Base-by-base conservation (phyloP, 768 basidiomycete genomes). In the Psilocybe azurescens region DNA sequence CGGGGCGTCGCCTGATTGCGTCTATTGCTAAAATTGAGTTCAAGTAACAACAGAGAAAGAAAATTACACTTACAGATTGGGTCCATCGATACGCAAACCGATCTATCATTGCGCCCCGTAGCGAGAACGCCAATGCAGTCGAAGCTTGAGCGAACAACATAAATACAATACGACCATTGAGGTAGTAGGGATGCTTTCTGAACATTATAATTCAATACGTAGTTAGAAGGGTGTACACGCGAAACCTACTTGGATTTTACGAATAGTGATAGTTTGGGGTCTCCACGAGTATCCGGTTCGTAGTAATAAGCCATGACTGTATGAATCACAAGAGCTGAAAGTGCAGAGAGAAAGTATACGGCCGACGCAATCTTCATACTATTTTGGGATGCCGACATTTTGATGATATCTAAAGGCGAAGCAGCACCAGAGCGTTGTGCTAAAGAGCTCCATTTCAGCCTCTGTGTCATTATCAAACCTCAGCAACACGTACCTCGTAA, bases 151-250 rank as follows among this genome's bases (percentile, higher is more conserved):
- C 80, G 51, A 84, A 65, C 28, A 85, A 56, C 16, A 91, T 70
- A 69, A 89, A 90, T 7, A 92, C 64, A 5, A 90, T 74, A 16
- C 85, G 84, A 1, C 89, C 89, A 56, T 91, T 91, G 20, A 92
- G 78, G 67, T 91, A 88, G 64, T 86, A 84, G 0, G 89, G 90
- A 62, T 93, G 89, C 73, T 89, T 91, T 68, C 90, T 91, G 63
- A 13, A 59, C 5, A 18, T 16, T 47, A 30, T 59, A 11, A 58
- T 51, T 16, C 24, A 61, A 39, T 58, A 41, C 20, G 11, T 8
- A 24, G 60, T 33, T 46, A 49, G 28, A 36, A 14, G 30, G 8
- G 16, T 18, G 55, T n/a, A 53, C 10, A 46, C 9, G 24, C 48
- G 39, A 49, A 33, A 72, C 80, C 39, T 60, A 89, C 91, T 78